Conservation (phyloP, 2,329 filamentous ascomycete species). For the Stagonosporopsis cucurbitacearum region DNA sequence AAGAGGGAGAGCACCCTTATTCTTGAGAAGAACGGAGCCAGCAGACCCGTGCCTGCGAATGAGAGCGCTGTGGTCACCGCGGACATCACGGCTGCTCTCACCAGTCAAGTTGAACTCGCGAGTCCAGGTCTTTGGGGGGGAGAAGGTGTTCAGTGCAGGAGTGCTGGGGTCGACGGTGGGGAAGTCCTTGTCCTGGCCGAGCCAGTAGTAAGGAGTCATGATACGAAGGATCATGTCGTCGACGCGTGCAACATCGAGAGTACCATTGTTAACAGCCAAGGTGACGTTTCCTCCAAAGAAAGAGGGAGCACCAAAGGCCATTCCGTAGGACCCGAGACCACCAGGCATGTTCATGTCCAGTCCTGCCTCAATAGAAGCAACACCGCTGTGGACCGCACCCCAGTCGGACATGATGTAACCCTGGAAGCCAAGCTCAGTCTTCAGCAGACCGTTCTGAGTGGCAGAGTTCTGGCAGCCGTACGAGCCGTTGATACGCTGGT, state of each 20-base stretch:
- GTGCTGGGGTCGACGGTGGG: constrained; percentile 47
- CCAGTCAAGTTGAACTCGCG: constrained; percentile 47
- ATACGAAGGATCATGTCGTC: constrained; percentile 57
- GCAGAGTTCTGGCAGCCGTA: constrained; percentile 50
- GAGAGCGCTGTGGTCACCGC: constrained; percentile 50
- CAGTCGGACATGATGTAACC: constrained; percentile 54
- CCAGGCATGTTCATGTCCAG: constrained; percentile 58
- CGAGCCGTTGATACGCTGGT: constrained; percentile 48
- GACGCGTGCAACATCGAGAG: constrained; percentile 49
- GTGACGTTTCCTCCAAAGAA: constrained; percentile 56
- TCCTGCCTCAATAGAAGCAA: constrained; percentile 53
- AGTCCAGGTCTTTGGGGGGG: constrained; percentile 45
- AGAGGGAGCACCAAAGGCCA: constrained; percentile 37
- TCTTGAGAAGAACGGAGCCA: constrained; percentile 57
- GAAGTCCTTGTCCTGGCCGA: constrained; percentile 52
- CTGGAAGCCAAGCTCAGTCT: constrained; percentile 60
- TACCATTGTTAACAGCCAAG: constrained; percentile 50
- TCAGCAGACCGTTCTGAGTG: constrained; percentile 58
- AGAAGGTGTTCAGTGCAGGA: constrained; percentile 49
- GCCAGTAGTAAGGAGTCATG: constrained; percentile 55
- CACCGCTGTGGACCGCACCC: constrained; percentile 54
- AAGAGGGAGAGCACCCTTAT: constrained; percentile 60
- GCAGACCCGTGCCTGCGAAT: constrained; percentile 53
- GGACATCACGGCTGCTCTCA: constrained; percentile 44
- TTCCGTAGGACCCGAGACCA: constrained; percentile 41